Evolutionary conservation across 768 basidiomycete species (phyloP), one percentile per base, ranked within the genome.

Genomic region (Lactifluus echinatus): DNA sequence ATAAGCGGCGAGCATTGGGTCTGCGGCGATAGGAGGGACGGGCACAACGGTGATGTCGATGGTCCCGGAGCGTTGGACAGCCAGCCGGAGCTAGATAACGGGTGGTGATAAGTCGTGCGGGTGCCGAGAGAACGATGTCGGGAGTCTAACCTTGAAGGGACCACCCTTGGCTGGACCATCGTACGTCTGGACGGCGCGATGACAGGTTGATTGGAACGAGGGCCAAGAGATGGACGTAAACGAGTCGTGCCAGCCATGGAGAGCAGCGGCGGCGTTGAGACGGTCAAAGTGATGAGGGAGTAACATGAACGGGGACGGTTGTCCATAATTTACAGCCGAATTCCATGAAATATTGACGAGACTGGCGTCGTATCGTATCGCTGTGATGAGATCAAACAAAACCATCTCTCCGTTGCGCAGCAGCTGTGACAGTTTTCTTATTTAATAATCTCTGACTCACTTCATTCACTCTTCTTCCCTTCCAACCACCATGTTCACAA

Each of bases 251-350:
- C 87, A 87, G 8, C 63, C 70, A 65, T 85, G 80, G n/a, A 66
- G 62, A 19, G 68, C 61, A 2, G 79, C 76, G 7, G 83, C 83
- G 17, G 73, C 68, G 11, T 67, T 47, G 0, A 92, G 75, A 46
- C 89, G 81, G 36, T 84, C 78, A 52, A 76, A 67, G 60, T 90
- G 87, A 64, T 78, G 76, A 0, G 66, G 69, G 11, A 89, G 76
- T 0, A 89, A 69, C n/a, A 89, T 70, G 62, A 82, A 86, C 0
- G 79, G 75, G 0, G 79, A 83, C 1, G 81, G 79, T 0, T 71
- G 69, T n/a, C 75, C 76, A 17, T 72, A 59, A 8, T 71, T 70
- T 31, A 76, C 76, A 33, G 77, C 42, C 0, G 68, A 76, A 60
- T 89, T 90, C 86, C 84, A 89, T 12, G 58, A 29, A 10, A 76